Evolutionary conservation across 2,329 filamentous ascomycete species (phyloP), one percentile per base, ranked within the genome.

Genomic region (Aspergillus quadrilineatus): DNA sequence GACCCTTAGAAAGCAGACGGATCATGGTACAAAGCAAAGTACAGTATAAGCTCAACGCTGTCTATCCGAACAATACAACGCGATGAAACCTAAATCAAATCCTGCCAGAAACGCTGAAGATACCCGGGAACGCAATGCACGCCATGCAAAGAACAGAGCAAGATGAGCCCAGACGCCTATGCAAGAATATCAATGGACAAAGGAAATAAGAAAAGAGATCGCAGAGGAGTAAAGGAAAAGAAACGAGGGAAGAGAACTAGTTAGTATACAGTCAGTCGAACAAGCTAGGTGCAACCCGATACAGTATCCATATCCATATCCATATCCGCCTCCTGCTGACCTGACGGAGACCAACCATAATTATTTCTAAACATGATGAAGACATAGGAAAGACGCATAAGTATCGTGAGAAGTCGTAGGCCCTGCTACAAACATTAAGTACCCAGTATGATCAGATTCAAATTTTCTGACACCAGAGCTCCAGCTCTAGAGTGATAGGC

Each of bases 381-480:
- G 42, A 65, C 58, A 65, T 60, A 64, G 51, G 61, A 59, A 63
- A 57, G 53, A 45, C 56, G 54, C 64, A 61, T 64, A 53, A 63
- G 56, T 44, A 53, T 63, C 62, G 49, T 65, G 47, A 61, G 57
- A 48, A 48, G 42, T 58, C 58, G 62, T 63, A 64, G 63, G 53
- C 46, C 59, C 59, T 36, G 63, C 62, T 63, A 64, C 62, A 64
- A 56, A 57, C 50, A 60, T 60, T 41, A 37, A 28, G 26, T 28
- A 28, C 50, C 29, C 36, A 22, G 32, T 26, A 48, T 34, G 44
- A 17, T 15, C 29, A 30, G 22, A 14, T 3, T 14, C 17, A 42
- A 53, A 47, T 32, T 36, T 12, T 39, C 14, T 14, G 12, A 39
- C 58, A 49, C 39, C 29, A 49, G 52, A 37, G 52, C 53, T 51